phyloP scores from a whole-genome alignment of 306 rosid genomes.

The Malus sieversii region DNA sequence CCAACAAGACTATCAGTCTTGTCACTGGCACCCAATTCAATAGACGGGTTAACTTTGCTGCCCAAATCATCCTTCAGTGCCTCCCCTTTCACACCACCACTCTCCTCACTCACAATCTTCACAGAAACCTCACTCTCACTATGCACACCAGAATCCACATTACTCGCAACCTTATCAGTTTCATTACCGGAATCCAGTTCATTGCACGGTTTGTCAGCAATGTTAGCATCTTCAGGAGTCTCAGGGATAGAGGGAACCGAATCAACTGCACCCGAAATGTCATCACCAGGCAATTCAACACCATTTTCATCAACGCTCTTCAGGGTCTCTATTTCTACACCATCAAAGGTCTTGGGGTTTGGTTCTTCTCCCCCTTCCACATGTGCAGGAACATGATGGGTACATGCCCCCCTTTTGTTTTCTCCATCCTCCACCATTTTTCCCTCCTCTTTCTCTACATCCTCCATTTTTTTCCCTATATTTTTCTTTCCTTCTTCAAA shows the following conservation, averaged over 20 bases:
- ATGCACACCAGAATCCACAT: neutral
- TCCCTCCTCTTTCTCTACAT: neutral
- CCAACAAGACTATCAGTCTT: neutral
- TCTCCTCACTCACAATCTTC: slow-evolving; percentile 2
- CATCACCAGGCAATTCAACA: neutral
- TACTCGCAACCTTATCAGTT: neutral
- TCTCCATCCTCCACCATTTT: neutral
- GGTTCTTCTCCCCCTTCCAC: neutral
- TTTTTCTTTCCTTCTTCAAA: neutral
- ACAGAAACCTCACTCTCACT: neutral
- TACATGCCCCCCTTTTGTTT: neutral
- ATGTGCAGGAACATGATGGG: neutral
- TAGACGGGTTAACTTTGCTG: neutral
- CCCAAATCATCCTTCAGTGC: slow-evolving; percentile 5
- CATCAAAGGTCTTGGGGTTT: slow-evolving; percentile 1
- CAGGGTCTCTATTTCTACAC: slow-evolving; percentile 7
- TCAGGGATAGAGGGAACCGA: neutral
- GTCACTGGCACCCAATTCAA: neutral
- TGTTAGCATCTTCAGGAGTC: neutral
- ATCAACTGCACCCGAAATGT: neutral
- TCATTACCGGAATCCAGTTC: neutral
- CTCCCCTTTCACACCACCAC: neutral
- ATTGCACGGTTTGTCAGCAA: neutral
- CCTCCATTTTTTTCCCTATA: neutral
- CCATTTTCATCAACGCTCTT: neutral